These are phyloP conservation scores for Crotalaria pallida DNA, from an alignment of 306 rosid genomes.

Conservation along the genomic window DNA sequence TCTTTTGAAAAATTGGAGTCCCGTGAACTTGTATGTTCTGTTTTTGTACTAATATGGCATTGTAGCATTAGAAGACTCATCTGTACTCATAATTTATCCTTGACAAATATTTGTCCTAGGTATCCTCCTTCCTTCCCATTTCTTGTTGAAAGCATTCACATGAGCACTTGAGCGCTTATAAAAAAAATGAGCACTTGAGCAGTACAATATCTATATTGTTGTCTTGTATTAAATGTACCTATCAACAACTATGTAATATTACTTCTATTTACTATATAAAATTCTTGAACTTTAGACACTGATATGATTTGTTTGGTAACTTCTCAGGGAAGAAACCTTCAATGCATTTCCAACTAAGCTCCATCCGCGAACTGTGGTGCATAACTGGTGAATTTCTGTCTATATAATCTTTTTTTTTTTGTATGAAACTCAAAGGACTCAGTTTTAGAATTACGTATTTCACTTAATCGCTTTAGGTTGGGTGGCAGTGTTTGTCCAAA, in stretches of 20 bases:
- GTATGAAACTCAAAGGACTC: conserved; percentile 2
- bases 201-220: neutral
- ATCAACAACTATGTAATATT: neutral
- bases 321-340: conserved; percentile 96
- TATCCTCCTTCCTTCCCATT: neutral
- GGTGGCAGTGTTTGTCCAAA: conserved; percentile 78
- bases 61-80: neutral
- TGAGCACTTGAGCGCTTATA: too few species aligned
- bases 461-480: conserved; percentile 47
- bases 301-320: conserved; percentile 13
- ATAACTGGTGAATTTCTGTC: too few species aligned
- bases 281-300: neutral
- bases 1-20: conserved; percentile 73
- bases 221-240: neutral
- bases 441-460: conserved; percentile 6
- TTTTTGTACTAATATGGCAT: neutral
- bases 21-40: conserved; percentile 84
- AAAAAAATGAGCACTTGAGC: too few species aligned
- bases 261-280: neutral
- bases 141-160: neutral
- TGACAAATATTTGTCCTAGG: too few species aligned
- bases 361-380: too few species aligned
- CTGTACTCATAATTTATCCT: neutral
- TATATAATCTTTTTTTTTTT: conserved; percentile 17
- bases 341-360: too few species aligned